Percentiles rank a stretch among this genome's conserved stretches.
Conservation (phyloP, 2,329 filamentous ascomycete genomes). For the Aspergillus pseudoterreus region DNA sequence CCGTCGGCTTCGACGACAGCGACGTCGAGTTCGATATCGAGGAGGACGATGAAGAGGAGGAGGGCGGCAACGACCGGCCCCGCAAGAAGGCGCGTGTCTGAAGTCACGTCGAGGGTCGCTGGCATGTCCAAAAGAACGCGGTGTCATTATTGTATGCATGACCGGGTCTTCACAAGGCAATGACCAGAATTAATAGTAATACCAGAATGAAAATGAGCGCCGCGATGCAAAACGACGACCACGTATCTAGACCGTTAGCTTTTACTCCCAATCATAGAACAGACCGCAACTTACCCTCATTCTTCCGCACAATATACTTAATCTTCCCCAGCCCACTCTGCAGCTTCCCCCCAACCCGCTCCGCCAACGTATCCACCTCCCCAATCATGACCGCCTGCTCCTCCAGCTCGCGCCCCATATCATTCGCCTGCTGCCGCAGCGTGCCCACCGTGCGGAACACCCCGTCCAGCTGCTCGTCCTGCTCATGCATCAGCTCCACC, state of each 20-base stretch:
- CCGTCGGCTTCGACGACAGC: conserved; percentile 60
- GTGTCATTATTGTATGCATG: conserved; percentile 13
- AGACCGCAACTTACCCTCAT: conserved; percentile 68
- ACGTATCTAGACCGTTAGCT: conserved; percentile 48
- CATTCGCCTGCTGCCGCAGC: conserved; percentile 81
- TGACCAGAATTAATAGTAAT: conserved; percentile 74
- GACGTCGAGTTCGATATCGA: conserved; percentile 36
- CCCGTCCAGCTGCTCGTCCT: conserved; percentile 87
- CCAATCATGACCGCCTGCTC: conserved; percentile 90
- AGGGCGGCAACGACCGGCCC: conserved; percentile 25
- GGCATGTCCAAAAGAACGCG: conserved; percentile 5
- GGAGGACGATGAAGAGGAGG: conserved; percentile 47
- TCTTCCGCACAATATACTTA: conserved; percentile 76
- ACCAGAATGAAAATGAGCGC: conserved; percentile 86
- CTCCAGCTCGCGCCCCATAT: conserved; percentile 94
- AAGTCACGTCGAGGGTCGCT: conserved; percentile 18
- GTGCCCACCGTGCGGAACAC: conserved; percentile 93
- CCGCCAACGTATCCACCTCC: conserved; percentile 76
- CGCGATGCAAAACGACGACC: conserved; percentile 87
- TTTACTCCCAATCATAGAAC: not conserved
- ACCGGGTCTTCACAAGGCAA: conserved; percentile 52
- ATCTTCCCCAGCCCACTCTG: conserved; percentile 85
- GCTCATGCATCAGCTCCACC: conserved; percentile 85
- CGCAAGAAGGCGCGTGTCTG: conserved; percentile 38
- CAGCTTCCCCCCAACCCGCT: conserved; percentile 81